A percentile compares a stretch with the other conserved stretches of the same genome.
phyloP scores from a whole-genome alignment of 2,329 filamentous ascomycete genomes.

The Venturia nashicola region DNA sequence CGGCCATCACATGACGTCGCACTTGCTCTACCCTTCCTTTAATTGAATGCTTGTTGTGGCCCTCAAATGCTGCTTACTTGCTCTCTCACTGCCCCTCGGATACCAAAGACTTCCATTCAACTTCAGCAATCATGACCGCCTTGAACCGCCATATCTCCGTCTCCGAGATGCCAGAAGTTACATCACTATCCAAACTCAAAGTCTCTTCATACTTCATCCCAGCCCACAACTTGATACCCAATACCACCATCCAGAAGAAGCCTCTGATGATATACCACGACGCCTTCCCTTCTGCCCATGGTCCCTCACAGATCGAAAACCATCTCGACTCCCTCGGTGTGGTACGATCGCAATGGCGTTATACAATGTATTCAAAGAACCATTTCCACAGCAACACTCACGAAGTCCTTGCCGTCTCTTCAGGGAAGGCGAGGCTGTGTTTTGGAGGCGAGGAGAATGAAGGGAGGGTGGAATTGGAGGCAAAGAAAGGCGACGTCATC shows the following conservation, averaged over 20 bases:
- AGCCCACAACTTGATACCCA: conserved; percentile 44
- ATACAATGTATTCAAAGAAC: conserved; percentile 53
- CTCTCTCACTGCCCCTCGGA: not conserved
- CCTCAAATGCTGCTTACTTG: not conserved
- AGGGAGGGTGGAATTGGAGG: conserved; percentile 39
- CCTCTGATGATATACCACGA: conserved; percentile 55
- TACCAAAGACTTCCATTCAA: too few species aligned
- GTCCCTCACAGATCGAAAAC: conserved; percentile 40
- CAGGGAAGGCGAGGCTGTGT: conserved; percentile 47
- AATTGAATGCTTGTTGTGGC: too few species aligned
- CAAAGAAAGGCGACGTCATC: conserved; percentile 49
- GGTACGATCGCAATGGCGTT: conserved; percentile 53
- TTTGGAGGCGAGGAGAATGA: conserved; percentile 56
- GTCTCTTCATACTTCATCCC: conserved; percentile 50
- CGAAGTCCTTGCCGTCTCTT: conserved; percentile 50
- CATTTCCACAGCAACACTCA: conserved; percentile 59
- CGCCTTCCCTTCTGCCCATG: conserved; percentile 35
- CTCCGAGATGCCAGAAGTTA: not conserved
- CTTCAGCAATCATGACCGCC: not conserved
- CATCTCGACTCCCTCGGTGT: conserved; percentile 42
- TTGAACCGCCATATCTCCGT: not conserved
- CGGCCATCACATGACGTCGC: not conserved
- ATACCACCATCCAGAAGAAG: conserved; percentile 50
- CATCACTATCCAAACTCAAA: conserved; percentile 25
- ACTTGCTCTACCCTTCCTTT: not conserved